These are phyloP conservation scores for Capniomyces stellatus DNA, from an alignment of 371 early-diverging fungal genomes.

Conservation along the genomic window DNA sequence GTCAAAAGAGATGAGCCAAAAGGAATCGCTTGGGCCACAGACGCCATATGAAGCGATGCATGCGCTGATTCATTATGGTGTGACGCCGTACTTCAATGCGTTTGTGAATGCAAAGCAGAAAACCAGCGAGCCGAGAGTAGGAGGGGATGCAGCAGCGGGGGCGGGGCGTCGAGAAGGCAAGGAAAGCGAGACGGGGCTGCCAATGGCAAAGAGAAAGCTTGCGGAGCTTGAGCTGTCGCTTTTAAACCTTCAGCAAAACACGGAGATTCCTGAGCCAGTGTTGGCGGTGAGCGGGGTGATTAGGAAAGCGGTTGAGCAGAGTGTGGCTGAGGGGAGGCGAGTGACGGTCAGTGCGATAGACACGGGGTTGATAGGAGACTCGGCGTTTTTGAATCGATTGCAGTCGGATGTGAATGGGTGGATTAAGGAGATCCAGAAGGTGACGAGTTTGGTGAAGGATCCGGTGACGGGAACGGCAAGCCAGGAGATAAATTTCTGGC, in stretches of 20 bases:
- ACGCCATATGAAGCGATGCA: constrained; percentile 87
- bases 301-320: constrained; percentile 55
- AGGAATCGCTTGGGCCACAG: background rate
- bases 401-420: constrained; percentile 93
- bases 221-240: constrained; percentile 92
- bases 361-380: constrained; percentile 45
- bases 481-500: constrained; percentile 98
- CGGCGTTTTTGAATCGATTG: constrained; percentile 75
- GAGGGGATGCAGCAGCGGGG: constrained; percentile 7
- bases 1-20: background rate
- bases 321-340: constrained; percentile 39
- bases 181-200: constrained; percentile 60
- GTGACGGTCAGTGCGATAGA: constrained; percentile 59
- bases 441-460: constrained; percentile 86
- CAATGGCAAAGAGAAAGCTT: constrained; percentile 92
- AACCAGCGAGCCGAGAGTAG: constrained; percentile 26
- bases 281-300: constrained; percentile 76
- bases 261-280: constrained; percentile 86
- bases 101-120: constrained; percentile 54
- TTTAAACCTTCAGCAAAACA: constrained; percentile 88
- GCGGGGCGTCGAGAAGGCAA: constrained; percentile 50
- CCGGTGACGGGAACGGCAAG: constrained; percentile 80
- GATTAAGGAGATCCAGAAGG: constrained; percentile 98
- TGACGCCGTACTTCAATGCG: constrained; percentile 93
- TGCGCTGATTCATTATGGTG: constrained; percentile 80